These are phyloP conservation scores for Leccinum ambiguum DNA, from an alignment of 1,284 basidiomycete species.

Conservation along the genomic window DNA sequence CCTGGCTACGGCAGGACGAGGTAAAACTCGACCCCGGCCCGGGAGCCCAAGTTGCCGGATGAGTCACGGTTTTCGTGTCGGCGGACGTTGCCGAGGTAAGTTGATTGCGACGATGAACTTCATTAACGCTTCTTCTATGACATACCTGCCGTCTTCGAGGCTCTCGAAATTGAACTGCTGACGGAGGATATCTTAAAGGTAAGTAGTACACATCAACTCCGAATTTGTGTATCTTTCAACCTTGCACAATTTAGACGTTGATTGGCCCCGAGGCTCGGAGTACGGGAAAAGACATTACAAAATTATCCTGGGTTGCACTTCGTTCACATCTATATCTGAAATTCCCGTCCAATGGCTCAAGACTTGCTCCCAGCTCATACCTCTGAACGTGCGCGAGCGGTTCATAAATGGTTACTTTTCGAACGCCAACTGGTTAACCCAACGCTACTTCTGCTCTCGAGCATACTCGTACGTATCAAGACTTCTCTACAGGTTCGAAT, in stretches of 20 bases:
- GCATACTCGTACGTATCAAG: slow-evolving; percentile 49
- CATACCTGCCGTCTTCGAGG: slow-evolving; percentile 62
- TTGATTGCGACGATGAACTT: slow-evolving; percentile 27
- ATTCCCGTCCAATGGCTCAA: slow-evolving; percentile 83
- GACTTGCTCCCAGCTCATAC: slow-evolving; percentile 77
- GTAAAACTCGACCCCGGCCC: no score
- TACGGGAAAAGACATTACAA: slow-evolving; percentile 61
- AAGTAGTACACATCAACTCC: slow-evolving; percentile 15
- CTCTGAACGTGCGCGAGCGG: slow-evolving; percentile 59
- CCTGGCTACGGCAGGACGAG: no score
- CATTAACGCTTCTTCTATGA: slow-evolving; percentile 39
- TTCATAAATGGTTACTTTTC: slow-evolving; percentile 67
- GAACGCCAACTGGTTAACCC: slow-evolving; percentile 77
- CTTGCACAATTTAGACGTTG: slow-evolving; percentile 33
- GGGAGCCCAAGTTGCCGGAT: no score
- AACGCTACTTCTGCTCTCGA: slow-evolving; percentile 64
- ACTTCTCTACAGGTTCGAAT: slow-evolving; percentile 5
- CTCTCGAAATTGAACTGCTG: slow-evolving; percentile 82
- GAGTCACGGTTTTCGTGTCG: slow-evolving; percentile 57
- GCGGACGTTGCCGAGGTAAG: slow-evolving; percentile 48
- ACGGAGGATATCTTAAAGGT: slow-evolving; percentile 84
- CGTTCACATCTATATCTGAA: slow-evolving; percentile 75
- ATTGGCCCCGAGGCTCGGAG: slow-evolving; percentile 34
- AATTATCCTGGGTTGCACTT: slow-evolving; percentile 81
- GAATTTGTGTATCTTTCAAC: slow-evolving; percentile 1